Base-by-base conservation (phyloP, 257 asterid genomes). In the Prunella vulgaris region DNA sequence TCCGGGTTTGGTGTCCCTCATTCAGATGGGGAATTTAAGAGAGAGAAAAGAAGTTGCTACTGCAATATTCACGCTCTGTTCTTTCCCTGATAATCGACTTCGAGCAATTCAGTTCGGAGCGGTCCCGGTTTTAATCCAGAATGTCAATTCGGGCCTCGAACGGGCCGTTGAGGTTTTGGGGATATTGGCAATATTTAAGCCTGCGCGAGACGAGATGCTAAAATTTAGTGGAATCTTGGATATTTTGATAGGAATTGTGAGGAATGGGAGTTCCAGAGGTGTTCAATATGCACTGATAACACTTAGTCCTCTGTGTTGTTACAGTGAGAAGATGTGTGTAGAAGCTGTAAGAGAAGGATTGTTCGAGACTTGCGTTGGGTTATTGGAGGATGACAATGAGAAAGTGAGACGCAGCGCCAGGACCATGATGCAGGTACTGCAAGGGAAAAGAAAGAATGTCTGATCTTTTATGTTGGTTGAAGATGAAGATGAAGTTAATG, bases 11-110 rank as follows among this genome's bases (percentile, higher is more conserved):
- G 85, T 93, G 18, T 74, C 82, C 33, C 88, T 93, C 20, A 83
- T 93, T 0, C 80, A 79, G 74, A 66, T 49, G 15, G 98, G 96
- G 35, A 85, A 63, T 63, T 80, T 70, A 0, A 81, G 98, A 76
- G 96, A 93, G 88, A 84, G 92, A 61, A 93, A 93, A 63, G 98
- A 93, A 68, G 90, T 95, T 2, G 95, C 98, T 20, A 93, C 93
- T 0, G 95, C 96, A 0, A 66, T 93, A 4, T 93, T 82, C 78
- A 82, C 95, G 4, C 83, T 93, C 0, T 90, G 90, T 49, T 89
- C 97, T 3, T 93, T 86, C 60, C 80, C 93, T 0, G 96, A 88
- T 49, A 92, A 92, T 69, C 84, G 93, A 60, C 72, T 83, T 37
- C 85, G 98, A 40, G 90, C 88, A 0, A 79, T 84, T 33, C 84